Evolutionary conservation across 164 flowering plant genomes (phyloP).

Genomic region (Aristolochia contorta): DNA sequence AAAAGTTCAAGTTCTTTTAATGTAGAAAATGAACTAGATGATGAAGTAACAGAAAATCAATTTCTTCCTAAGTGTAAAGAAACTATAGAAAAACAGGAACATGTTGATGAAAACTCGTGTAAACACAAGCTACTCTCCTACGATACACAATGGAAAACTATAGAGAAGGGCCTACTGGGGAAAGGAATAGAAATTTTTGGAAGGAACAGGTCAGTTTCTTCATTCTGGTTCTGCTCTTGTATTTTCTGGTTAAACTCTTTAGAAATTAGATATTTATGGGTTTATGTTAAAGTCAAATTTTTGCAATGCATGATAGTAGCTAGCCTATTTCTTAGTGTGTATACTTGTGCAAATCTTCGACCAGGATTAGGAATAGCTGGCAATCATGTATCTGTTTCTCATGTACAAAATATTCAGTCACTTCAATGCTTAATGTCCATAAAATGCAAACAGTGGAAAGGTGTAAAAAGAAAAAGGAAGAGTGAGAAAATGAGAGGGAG

Average conservation of each 20-base stretch:
- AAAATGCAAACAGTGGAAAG: too few species aligned
- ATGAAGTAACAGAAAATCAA: slow-evolving; percentile 25
- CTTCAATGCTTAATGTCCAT: too few species aligned
- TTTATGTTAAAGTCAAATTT: not conserved
- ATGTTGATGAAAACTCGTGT: slow-evolving; percentile 46
- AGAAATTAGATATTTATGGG: not conserved
- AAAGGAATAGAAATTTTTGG: slow-evolving; percentile 96
- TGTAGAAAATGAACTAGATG: slow-evolving; percentile 20
- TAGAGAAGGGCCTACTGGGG: slow-evolving; percentile 72
- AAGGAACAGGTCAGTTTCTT: slow-evolving; percentile 62
- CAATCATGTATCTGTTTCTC: too few species aligned
- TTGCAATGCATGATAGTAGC: not conserved
- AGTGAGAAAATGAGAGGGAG: too few species aligned
- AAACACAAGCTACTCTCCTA: slow-evolving; percentile 32
- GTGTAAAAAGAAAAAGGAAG: too few species aligned
- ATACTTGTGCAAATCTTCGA: too few species aligned
- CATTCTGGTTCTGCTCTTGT: not conserved
- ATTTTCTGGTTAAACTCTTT: not conserved
- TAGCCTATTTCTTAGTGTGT: too few species aligned
- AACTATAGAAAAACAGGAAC: slow-evolving; percentile 48
- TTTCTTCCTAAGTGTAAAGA: slow-evolving; percentile 26
- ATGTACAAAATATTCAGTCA: not conserved
- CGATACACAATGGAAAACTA: slow-evolving; percentile 61
- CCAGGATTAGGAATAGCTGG: too few species aligned
- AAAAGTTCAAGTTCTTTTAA: slow-evolving; percentile 18